Percentiles rank a stretch among this genome's conserved stretches.
phyloP scores from a whole-genome alignment of 2,329 filamentous ascomycete genomes.

The Ophiocordyceps camponoti-floridani region DNA sequence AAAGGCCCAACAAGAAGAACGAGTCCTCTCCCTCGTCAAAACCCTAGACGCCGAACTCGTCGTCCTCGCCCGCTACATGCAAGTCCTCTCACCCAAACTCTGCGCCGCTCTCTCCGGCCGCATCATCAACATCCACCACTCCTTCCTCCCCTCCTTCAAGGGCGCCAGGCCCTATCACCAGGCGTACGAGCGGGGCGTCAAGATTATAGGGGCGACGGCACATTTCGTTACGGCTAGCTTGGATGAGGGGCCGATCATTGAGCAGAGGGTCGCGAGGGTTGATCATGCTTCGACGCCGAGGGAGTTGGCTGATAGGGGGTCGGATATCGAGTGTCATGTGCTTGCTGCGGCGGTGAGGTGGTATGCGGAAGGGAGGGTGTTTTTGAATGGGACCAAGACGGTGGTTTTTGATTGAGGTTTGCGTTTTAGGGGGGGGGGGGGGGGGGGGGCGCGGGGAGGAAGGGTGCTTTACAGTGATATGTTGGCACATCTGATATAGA shows the following conservation, averaged over 20 bases:
- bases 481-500: background rate
- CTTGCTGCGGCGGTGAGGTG: conserved; percentile 69
- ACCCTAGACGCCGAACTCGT: conserved; percentile 59
- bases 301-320: conserved; percentile 61
- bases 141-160: conserved; percentile 75
- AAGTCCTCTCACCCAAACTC: conserved; percentile 58
- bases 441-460: background rate
- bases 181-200: conserved; percentile 70
- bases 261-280: conserved; percentile 63
- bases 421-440: too few species aligned
- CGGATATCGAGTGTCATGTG: conserved; percentile 71
- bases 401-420: conserved; percentile 41
- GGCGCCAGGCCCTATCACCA: conserved; percentile 80
- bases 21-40: conserved; percentile 52
- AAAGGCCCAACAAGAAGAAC: conserved; percentile 53
- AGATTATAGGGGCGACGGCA: conserved; percentile 74
- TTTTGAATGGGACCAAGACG: conserved; percentile 65
- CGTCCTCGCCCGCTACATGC: conserved; percentile 75
- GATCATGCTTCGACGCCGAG: conserved; percentile 62
- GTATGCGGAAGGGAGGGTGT: conserved; percentile 61
- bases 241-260: conserved; percentile 77
- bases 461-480: background rate
- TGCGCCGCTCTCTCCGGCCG: conserved; percentile 66
- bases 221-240: conserved; percentile 76
- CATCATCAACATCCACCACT: conserved; percentile 89